These are phyloP conservation scores for Rhizophagus sp. DNA, from an alignment of 192 early-diverging fungal species.

Conservation along the genomic window DNA sequence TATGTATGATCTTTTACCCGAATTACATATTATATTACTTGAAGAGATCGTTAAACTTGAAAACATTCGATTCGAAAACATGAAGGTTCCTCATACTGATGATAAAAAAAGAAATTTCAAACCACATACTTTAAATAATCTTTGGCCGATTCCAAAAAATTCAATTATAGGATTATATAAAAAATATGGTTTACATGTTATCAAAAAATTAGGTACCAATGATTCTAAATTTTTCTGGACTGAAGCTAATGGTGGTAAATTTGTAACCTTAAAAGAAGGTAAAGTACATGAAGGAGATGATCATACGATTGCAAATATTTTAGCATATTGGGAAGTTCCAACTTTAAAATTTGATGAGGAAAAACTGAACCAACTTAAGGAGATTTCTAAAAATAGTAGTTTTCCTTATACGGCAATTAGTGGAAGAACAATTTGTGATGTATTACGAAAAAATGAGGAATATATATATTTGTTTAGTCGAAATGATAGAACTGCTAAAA, in stretches of 20 bases:
- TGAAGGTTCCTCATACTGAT: no score
- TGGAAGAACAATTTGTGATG: background rate
- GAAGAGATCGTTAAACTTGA: background rate
- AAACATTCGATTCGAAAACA: no score
- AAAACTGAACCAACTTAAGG: background rate
- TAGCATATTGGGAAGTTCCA: background rate
- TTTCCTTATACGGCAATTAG: background rate
- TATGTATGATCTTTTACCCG: slow-evolving; percentile 3
- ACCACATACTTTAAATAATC: background rate
- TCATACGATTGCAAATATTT: background rate
- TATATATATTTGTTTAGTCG: background rate
- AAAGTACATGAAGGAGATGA: background rate
- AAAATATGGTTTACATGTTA: background rate
- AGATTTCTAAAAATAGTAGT: background rate
- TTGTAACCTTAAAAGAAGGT: background rate
- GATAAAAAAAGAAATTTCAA: no score
- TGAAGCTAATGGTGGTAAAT: background rate
- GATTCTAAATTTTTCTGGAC: background rate
- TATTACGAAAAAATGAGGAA: background rate
- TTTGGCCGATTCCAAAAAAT: background rate
- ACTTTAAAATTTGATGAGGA: background rate
- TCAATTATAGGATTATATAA: background rate
- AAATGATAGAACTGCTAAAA: background rate
- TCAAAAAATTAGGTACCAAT: background rate
- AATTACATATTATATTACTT: background rate